phyloP scores from a whole-genome alignment of 345 rosid genomes.

The Corchorus olitorius region DNA sequence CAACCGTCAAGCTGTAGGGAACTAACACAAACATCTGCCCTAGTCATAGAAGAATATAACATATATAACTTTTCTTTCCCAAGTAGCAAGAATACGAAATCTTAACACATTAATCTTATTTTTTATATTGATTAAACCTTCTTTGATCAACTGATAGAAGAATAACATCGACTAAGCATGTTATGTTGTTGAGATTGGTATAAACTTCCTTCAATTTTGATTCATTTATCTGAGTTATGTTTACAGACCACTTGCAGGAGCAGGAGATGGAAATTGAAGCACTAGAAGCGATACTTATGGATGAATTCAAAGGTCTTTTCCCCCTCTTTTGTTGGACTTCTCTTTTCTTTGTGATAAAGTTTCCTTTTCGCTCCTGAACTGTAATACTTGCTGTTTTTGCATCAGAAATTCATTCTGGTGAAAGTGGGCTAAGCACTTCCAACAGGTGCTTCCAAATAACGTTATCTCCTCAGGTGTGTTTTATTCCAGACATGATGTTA shows the following conservation, averaged over 20 bases:
- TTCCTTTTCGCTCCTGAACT: constrained; percentile 2
- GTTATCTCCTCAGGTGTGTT: constrained; percentile 73
- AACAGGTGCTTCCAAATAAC: constrained; percentile 80
- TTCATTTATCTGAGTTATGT: constrained; percentile 9
- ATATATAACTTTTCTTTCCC: neutral
- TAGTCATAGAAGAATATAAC: neutral
- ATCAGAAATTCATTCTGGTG: constrained; percentile 83
- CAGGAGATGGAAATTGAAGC: constrained; percentile 99
- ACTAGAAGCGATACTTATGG: constrained; percentile 90
- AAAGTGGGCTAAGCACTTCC: constrained; percentile 92
- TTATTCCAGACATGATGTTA: neutral
- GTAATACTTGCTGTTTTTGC: constrained; percentile 18
- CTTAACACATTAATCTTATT: neutral
- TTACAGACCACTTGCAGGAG: constrained; percentile 74
- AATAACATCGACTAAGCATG: neutral
- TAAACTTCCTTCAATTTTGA: neutral
- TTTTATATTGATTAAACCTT: neutral
- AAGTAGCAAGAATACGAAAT: neutral
- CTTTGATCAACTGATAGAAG: neutral
- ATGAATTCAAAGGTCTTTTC: constrained; percentile 83
- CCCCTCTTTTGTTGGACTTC: constrained; percentile 4
- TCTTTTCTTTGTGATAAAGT: constrained; percentile 24
- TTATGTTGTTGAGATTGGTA: neutral
- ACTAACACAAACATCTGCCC: neutral
- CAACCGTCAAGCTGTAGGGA: neutral